A percentile compares a stretch with the other conserved stretches of the same genome.
Evolutionary conservation across 148 eudicot genomes (phyloP).

Genomic region (Polygonum aviculare): DNA sequence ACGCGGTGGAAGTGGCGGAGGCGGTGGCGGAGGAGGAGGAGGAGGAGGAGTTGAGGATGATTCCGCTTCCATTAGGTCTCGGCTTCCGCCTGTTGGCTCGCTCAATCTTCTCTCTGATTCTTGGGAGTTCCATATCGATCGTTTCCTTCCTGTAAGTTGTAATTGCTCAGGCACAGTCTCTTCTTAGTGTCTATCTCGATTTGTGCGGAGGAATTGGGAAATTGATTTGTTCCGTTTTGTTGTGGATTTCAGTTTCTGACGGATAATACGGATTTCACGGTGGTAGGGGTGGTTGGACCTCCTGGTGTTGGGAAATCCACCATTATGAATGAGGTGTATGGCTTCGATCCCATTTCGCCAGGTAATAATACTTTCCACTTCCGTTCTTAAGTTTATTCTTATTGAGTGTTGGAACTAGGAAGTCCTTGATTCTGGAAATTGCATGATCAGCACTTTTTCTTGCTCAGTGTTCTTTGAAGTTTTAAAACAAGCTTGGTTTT

Average conservation of each 20-base stretch:
- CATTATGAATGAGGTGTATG: slow-evolving; percentile 76
- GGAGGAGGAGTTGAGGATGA: slow-evolving; percentile 42
- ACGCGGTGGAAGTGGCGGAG: slow-evolving; percentile 28
- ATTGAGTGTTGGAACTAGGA: background rate
- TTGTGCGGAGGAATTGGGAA: background rate
- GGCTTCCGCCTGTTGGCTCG: slow-evolving; percentile 65
- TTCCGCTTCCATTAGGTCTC: slow-evolving; percentile 50
- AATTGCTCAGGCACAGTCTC: background rate
- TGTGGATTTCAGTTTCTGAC: slow-evolving; percentile 56
- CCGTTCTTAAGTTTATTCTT: background rate
- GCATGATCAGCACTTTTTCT: background rate
- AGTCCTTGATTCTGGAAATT: background rate
- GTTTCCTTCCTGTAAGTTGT: slow-evolving; percentile 42
- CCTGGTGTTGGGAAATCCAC: slow-evolving; percentile 88
- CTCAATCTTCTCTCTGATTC: slow-evolving; percentile 83
- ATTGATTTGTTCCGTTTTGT: background rate
- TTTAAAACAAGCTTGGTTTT: background rate
- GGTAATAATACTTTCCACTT: slow-evolving; percentile 27
- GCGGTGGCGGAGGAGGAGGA: slow-evolving; percentile 24
- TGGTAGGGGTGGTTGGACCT: slow-evolving; percentile 86
- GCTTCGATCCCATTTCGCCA: slow-evolving; percentile 72
- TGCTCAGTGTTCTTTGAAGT: background rate
- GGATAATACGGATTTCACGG: slow-evolving; percentile 87
- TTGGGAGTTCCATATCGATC: slow-evolving; percentile 73
- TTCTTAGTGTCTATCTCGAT: background rate